Conservation (phyloP, 2,329 filamentous ascomycete species). For the Zasmidium citrigriseum region DNA sequence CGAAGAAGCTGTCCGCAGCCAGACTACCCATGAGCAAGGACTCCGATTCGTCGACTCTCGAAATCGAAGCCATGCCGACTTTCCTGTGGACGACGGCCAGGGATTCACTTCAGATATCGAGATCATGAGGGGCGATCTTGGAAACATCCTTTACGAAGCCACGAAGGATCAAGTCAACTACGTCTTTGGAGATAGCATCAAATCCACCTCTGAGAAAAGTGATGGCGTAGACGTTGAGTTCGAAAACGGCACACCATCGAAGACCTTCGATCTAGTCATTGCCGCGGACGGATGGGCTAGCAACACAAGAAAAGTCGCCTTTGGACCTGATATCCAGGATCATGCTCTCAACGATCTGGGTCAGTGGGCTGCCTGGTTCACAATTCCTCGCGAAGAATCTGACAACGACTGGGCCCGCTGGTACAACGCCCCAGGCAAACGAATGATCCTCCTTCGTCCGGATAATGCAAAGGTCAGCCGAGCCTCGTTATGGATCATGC, state of each 20-base stretch:
- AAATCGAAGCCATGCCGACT: conserved; percentile 23
- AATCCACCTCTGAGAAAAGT: conserved; percentile 10
- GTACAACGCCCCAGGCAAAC: conserved; percentile 29
- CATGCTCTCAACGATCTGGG: conserved; percentile 22
- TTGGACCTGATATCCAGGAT: conserved; percentile 17
- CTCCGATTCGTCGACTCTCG: conserved; percentile 26
- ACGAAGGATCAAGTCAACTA: conserved; percentile 27
- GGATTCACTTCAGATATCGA: conserved; percentile 53
- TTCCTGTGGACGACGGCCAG: conserved; percentile 25
- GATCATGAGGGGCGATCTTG: conserved; percentile 57
- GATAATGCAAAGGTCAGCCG: conserved; percentile 18
- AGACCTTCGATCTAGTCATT: conserved; percentile 30
- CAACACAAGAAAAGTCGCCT: conserved; percentile 26
- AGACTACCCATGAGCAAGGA: conserved; percentile 27
- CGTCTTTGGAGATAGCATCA: conserved; percentile 23
- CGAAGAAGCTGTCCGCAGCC: conserved; percentile 19
- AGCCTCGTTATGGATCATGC: conserved; percentile 20
- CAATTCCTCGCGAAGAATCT: conserved; percentile 21
- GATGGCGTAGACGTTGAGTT: conserved; percentile 12
- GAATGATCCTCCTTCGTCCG: conserved; percentile 29
- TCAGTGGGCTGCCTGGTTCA: conserved; percentile 29
- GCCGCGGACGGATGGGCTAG: conserved; percentile 32
- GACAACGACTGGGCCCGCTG: conserved; percentile 32
- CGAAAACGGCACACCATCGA: conserved; percentile 3
- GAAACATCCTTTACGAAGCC: conserved; percentile 43